Conservation (phyloP, 2,329 filamentous ascomycete species). For the Fusarium sp. region DNA sequence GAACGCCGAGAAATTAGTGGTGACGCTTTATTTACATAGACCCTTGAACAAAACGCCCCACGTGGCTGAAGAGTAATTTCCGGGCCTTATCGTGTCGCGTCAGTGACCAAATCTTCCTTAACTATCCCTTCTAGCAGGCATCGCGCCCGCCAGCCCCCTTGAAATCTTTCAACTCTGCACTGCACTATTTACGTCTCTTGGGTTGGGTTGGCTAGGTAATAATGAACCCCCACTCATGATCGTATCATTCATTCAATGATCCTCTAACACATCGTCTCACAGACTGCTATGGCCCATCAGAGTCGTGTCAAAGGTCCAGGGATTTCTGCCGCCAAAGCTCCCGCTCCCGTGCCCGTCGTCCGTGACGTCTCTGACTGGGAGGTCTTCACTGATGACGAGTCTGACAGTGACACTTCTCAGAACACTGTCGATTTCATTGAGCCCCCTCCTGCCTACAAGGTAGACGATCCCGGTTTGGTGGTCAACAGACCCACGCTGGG, state of each 20-base stretch:
- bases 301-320: constrained; percentile 22
- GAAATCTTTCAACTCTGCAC: constrained; percentile 19
- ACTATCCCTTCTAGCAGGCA: constrained; percentile 8
- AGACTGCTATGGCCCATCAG: constrained; percentile 21
- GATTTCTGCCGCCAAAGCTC: constrained; percentile 19
- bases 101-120: constrained; percentile 21
- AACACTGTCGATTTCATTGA: constrained; percentile 25
- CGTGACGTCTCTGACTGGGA: constrained; percentile 28
- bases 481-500: constrained; percentile 21
- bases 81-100: constrained; percentile 23
- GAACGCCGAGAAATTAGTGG: constrained; percentile 29
- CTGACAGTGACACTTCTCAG: constrained; percentile 20
- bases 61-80: constrained; percentile 27
- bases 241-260: constrained; percentile 15
- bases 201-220: constrained; percentile 27
- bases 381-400: constrained; percentile 24
- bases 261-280: constrained; percentile 9
- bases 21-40: constrained; percentile 28
- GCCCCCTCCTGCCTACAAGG: constrained; percentile 23
- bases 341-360: constrained; percentile 17
- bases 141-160: constrained; percentile 24
- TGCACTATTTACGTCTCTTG: constrained; percentile 17
- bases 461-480: constrained; percentile 17
- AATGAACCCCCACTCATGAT: constrained; percentile 19
- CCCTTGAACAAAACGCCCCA: constrained; percentile 25